phyloP scores from a whole-genome alignment of 768 basidiomycete genomes.

The Tulasnella sp. region DNA sequence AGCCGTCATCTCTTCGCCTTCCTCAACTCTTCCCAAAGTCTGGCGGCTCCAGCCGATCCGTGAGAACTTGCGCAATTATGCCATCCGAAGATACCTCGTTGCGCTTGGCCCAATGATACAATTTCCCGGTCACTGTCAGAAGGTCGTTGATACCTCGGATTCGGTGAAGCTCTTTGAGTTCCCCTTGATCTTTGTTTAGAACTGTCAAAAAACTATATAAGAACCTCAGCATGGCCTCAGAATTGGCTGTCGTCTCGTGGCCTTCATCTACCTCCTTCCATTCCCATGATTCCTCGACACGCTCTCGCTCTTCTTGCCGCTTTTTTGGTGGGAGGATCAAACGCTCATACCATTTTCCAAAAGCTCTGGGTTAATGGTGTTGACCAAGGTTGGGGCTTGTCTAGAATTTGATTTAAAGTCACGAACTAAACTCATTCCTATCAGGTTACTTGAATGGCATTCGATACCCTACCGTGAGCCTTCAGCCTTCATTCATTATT shows the following conservation, averaged over 20 bases:
- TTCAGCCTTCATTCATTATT: background rate
- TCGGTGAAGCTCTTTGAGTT: background rate
- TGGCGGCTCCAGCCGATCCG: background rate
- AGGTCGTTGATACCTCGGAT: background rate
- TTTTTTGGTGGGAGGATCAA: background rate
- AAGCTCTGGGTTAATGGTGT: constrained; percentile 15
- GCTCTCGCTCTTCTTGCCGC: background rate
- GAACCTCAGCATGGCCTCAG: background rate
- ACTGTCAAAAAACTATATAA: background rate
- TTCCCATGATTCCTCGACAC: background rate
- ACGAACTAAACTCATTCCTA: background rate
- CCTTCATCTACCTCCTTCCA: background rate
- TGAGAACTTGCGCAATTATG: background rate
- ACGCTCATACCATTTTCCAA: constrained; percentile 47
- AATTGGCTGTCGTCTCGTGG: background rate
- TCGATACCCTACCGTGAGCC: constrained; percentile 12
- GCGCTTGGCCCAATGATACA: background rate
- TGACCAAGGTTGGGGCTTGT: background rate
- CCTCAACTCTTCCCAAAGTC: background rate
- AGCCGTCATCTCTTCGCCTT: background rate
- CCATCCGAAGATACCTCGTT: background rate
- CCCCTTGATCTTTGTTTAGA: background rate
- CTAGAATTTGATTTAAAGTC: background rate
- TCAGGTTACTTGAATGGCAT: constrained; percentile 1
- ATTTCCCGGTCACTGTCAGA: background rate